Percentiles rank a stretch among this genome's conserved stretches.
phyloP scores from a whole-genome alignment of 306 rosid genomes.

The Fragaria ananassa region DNA sequence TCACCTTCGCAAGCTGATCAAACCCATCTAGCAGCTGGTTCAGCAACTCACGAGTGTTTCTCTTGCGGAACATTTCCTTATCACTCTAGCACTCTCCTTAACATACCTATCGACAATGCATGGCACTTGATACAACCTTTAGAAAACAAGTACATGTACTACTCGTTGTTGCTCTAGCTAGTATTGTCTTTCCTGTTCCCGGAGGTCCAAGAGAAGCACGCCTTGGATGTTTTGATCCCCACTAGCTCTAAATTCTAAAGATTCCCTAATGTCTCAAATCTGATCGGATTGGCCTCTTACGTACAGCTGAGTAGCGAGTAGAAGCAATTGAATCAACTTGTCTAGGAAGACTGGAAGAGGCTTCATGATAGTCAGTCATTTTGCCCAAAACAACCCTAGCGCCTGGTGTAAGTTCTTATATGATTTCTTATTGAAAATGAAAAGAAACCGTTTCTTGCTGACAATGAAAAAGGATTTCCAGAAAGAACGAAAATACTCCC shows the following conservation, averaged over 20 bases:
- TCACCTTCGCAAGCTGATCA: slow-evolving; percentile 94
- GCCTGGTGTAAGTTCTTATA: slow-evolving; percentile 51
- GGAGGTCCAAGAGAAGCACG: slow-evolving; percentile 92
- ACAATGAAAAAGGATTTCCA: no score
- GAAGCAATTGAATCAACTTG: slow-evolving; percentile 33
- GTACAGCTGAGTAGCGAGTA: slow-evolving; percentile 72
- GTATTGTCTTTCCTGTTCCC: slow-evolving; percentile 88
- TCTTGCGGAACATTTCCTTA: slow-evolving; percentile 94
- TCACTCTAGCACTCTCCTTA: slow-evolving; percentile 82
- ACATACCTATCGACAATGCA: slow-evolving; percentile 69
- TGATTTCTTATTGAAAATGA: slow-evolving; percentile 52
- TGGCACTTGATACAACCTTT: slow-evolving; percentile 96
- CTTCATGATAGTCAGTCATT: slow-evolving; percentile 81
- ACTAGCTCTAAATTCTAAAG: slow-evolving; percentile 88
- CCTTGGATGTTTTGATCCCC: slow-evolving; percentile 95
- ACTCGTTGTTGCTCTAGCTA: slow-evolving; percentile 87
- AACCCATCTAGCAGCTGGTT: slow-evolving; percentile 85
- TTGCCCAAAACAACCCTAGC: slow-evolving; percentile 88
- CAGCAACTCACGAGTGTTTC: slow-evolving; percentile 83
- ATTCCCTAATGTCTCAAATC: slow-evolving; percentile 88
- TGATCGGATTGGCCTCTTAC: slow-evolving; percentile 93
- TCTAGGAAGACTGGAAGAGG: slow-evolving; percentile 65
- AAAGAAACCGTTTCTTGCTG: no score
- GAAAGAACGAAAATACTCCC: no score
- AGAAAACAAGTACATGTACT: slow-evolving; percentile 83